Base-by-base conservation (phyloP, 2,329 filamentous ascomycete species). In the Scytalidium sp. region DNA sequence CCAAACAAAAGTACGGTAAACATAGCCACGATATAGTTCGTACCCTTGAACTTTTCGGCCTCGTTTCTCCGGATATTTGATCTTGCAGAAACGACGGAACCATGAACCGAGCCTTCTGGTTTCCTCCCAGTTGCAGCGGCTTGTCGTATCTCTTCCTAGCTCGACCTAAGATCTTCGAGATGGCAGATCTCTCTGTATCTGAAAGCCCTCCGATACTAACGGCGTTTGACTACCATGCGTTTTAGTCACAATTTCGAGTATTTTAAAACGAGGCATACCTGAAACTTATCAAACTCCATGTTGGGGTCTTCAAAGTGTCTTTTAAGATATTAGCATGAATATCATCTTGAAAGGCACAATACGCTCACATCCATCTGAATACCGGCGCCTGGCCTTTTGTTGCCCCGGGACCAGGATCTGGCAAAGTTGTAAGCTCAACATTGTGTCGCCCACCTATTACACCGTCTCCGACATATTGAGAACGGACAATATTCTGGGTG, bases 1-100 rank as follows among this genome's bases (percentile, higher is more conserved):
- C 67, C 0, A 78, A 64, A 2, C 66, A 67, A 53, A 79, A 76
- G 52, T 76, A 78, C 0, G 75, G 75, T 13, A 77, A 40, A 29
- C 52, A 57, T 23, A 60, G 32, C 56, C 56, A 59, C 10, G 48
- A 51, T 19, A 58, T 29, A 13, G 46, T 51, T 21, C 46, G 57
- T 5, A 50, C 17, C 23, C 45, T 57, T 6, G 47, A 46, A n/a
- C 19, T 15, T 17, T 41, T 43, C 5, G 44, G 36, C 3, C 45
- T 45, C 3, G 39, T 45, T 39, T 56, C 51, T 27, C 29, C 43
- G 10, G 41, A 27, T 5, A 58, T 21, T 29, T 25, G 47, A 15
- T 59, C 55, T 40, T 55, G 50, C 4, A 56, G 22, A 46, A 56
- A 49, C n/a, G 43, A 50, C 32, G 56, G 54, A 5, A 51, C 25